Base-by-base conservation (phyloP, 805 yeast genomes). In the Starmerella riodocensis region DNA sequence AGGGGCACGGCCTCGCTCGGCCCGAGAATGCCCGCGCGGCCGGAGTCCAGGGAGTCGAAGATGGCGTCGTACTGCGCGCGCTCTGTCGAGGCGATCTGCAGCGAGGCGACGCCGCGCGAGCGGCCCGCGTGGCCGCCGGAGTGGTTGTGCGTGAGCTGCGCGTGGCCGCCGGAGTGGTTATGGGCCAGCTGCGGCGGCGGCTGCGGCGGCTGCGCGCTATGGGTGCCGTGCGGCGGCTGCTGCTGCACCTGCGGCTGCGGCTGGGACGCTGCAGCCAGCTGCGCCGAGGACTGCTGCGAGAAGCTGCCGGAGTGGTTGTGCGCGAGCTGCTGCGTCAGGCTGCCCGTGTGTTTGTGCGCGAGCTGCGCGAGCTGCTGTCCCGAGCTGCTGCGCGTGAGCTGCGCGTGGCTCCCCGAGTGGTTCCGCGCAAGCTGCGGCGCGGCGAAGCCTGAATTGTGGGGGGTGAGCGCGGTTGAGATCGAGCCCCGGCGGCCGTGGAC, bases 1-100 rank as follows among this genome's bases (percentile, higher is more conserved):
- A 86, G 84, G 6, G 79, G 77, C 6, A 94, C 98, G 32, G 91
- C 84, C 48, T 83, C 83, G 43, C 69, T 73, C 3, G 95, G 78
- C 18, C 77, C 71, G 49, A 88, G 67, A 2, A 65, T 54, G 4
- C 93, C 94, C 2, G 64, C 42, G 25, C 70, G 67, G 6, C 62
- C 36, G 48, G 76, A 78, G 56, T 88, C 97, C 45, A 88, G 65
- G 20, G 77, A 71, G 40, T 77, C 78, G 53, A 88, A 88, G 33
- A 86, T 76, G 1, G 73, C 62, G 51, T 83, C 93, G 54, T 77
- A 86, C 53, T 84, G 93, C 40, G 70, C 74, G 47, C 71, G 76
- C 58, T 80, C 83, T 37, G 73, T 74, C 1, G 76, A 65, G 8
- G 81, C 65, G 38, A 84, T 70, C 2, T 62, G 56, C 94, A 94